Evolutionary conservation across 2,329 filamentous ascomycete species (phyloP).

Genomic region (Claviceps purpurea): DNA sequence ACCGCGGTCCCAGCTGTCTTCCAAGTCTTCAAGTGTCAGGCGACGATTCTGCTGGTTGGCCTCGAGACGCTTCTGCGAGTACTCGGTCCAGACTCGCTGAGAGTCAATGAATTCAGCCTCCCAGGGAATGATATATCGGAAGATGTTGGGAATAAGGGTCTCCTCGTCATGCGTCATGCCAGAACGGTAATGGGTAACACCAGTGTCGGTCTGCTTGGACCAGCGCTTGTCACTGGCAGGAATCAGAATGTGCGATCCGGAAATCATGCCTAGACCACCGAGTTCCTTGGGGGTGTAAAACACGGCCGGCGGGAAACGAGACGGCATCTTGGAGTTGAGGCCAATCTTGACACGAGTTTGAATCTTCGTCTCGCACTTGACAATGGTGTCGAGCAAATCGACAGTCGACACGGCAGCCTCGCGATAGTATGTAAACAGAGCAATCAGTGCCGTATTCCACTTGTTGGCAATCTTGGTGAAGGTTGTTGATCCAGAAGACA

Average conservation of each 20-base stretch:
- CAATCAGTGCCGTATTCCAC: conserved; percentile 97
- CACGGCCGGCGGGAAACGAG: conserved; percentile 91
- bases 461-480: conserved; percentile 99
- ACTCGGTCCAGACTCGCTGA: conserved; percentile 97
- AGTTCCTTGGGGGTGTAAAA: conserved; percentile 98
- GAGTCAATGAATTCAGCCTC: conserved; percentile 98
- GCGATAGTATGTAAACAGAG: conserved; percentile 95
- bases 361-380: conserved; percentile 99
- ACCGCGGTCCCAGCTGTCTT: conserved; percentile 97
- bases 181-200: conserved; percentile 90
- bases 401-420: conserved; percentile 95
- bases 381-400: conserved; percentile 86
- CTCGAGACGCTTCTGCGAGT: conserved; percentile 93
- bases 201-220: conserved; percentile 95
- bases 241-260: conserved; percentile 93
- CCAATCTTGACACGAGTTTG: conserved; percentile 98
- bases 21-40: conserved; percentile 86
- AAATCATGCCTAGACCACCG: conserved; percentile 96
- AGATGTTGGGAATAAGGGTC: conserved; percentile 95
- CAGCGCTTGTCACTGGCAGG: conserved; percentile 95
- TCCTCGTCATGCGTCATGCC: conserved; percentile 99
- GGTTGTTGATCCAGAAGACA: conserved; percentile 98
- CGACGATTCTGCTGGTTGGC: conserved; percentile 95
- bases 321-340: conserved; percentile 98
- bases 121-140: conserved; percentile 98